phyloP scores from a whole-genome alignment of 1,284 basidiomycete genomes.

The Sanghuangporus weigelae region DNA sequence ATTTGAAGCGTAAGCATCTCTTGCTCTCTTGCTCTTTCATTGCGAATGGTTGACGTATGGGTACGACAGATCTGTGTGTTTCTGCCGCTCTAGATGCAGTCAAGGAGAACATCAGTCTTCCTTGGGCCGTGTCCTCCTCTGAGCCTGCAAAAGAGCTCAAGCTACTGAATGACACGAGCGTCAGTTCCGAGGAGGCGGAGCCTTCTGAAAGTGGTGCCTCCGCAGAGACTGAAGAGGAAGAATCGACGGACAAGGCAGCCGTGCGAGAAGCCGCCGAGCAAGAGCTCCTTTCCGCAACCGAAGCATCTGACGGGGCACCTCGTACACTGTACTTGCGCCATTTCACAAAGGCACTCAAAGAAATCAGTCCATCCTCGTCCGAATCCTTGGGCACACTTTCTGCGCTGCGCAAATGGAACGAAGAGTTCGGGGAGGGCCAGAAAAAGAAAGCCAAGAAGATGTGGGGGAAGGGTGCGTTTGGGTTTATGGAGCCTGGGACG shows the following conservation, averaged over 20 bases:
- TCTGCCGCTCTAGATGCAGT: slow-evolving; percentile 84
- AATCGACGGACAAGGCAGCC: background rate
- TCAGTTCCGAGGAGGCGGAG: background rate
- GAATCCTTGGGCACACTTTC: slow-evolving; percentile 75
- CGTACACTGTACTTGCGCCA: slow-evolving; percentile 57
- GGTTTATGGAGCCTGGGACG: slow-evolving; percentile 49
- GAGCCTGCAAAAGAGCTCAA: slow-evolving; percentile 16
- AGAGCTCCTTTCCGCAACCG: background rate
- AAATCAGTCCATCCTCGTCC: slow-evolving; percentile 83
- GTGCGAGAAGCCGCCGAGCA: background rate
- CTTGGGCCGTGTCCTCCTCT: slow-evolving; percentile 47
- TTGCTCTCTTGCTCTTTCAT: slow-evolving; percentile 1
- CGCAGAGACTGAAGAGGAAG: background rate
- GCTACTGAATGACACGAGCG: background rate
- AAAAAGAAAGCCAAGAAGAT: slow-evolving; percentile 55
- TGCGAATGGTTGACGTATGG: slow-evolving; percentile 17
- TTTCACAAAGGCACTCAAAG: slow-evolving; percentile 76
- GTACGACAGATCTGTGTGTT: slow-evolving; percentile 73
- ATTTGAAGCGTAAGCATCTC: slow-evolving; percentile 75
- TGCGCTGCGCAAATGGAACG: slow-evolving; percentile 86
- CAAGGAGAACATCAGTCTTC: slow-evolving; percentile 75
- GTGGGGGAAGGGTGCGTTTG: slow-evolving; percentile 72
- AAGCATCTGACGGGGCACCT: slow-evolving; percentile 14
- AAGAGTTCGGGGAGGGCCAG: slow-evolving; percentile 83
- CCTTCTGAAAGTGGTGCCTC: background rate